These are phyloP conservation scores for Rhodosporidiobolus sp. DNA, from an alignment of 768 basidiomycete genomes.

Conservation along the genomic window DNA sequence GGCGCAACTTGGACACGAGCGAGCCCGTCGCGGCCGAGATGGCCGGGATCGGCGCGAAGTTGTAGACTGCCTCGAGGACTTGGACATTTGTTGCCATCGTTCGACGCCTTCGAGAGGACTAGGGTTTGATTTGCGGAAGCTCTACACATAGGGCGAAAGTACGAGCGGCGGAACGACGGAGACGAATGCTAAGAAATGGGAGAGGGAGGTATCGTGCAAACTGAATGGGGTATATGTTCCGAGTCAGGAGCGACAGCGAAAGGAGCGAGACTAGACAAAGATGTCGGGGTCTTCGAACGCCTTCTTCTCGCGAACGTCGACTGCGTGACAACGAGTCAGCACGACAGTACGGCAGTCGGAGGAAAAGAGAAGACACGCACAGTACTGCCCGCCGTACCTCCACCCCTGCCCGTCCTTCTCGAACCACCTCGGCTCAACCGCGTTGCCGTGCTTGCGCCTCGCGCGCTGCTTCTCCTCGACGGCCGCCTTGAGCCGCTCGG, in stretches of 20 bases:
- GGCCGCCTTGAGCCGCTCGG: conserved; percentile 69
- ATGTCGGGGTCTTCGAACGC: conserved; percentile 33
- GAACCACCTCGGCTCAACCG: conserved; percentile 21
- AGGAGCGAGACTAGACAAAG: not conserved
- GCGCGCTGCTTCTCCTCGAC: conserved; percentile 71
- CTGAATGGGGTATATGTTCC: no score
- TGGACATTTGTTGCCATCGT: not conserved
- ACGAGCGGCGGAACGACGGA: no score
- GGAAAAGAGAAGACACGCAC: conserved; percentile 3
- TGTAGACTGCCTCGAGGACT: not conserved
- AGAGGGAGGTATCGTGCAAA: no score
- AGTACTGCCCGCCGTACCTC: conserved; percentile 30
- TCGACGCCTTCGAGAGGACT: not conserved
- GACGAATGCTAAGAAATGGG: no score
- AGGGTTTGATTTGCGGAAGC: not conserved
- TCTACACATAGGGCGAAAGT: not conserved
- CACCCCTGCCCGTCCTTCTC: conserved; percentile 19
- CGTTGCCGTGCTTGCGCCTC: conserved; percentile 45
- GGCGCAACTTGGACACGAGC: conserved; percentile 4
- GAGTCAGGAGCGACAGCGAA: not conserved
- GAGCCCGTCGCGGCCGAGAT: not conserved
- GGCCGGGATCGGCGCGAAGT: no score
- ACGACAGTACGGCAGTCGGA: no score
- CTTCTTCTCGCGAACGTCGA: conserved; percentile 27
- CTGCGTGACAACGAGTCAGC: conserved; percentile 3